phyloP scores from a whole-genome alignment of 2,329 filamentous ascomycete genomes.

The Phoma sp. region DNA sequence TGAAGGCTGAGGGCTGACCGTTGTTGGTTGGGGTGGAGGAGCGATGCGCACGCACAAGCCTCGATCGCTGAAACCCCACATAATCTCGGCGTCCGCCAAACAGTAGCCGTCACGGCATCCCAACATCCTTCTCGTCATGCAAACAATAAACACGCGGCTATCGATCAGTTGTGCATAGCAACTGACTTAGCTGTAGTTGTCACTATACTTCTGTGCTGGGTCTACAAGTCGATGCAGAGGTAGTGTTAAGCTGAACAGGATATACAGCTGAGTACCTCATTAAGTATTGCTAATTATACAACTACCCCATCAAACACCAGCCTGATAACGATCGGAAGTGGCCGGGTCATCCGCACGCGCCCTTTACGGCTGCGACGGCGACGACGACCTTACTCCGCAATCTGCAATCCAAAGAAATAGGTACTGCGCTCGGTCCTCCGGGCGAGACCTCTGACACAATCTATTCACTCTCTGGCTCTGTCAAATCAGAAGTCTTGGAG shows the following conservation, averaged over 20 bases:
- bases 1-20: slow-evolving; percentile 30
- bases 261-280: neutral
- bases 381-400: slow-evolving; percentile 5
- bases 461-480: neutral
- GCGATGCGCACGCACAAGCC: slow-evolving; percentile 13
- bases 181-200: neutral
- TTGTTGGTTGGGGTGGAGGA: slow-evolving; percentile 8
- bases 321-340: slow-evolving; percentile 38
- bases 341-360: slow-evolving; percentile 25
- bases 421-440: slow-evolving; percentile 11
- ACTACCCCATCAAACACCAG: slow-evolving; percentile 23
- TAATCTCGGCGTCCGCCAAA: slow-evolving; percentile 25
- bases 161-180: slow-evolving; percentile 7
- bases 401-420: slow-evolving; percentile 14
- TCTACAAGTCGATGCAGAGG: neutral
- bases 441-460: slow-evolving; percentile 16
- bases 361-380: slow-evolving; percentile 25
- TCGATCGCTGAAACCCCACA: slow-evolving; percentile 29
- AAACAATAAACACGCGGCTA: slow-evolving; percentile 11
- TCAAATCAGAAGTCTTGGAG: slow-evolving; percentile 10
- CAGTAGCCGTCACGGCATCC: slow-evolving; percentile 32
- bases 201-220: neutral
- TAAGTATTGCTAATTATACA: slow-evolving; percentile 15
- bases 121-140: slow-evolving; percentile 16
- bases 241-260: neutral